Percentiles rank a stretch among this genome's conserved stretches.
Evolutionary conservation across 129 eudicot genomes (phyloP).

Genomic region (Helichrysum umbraculigerum): DNA sequence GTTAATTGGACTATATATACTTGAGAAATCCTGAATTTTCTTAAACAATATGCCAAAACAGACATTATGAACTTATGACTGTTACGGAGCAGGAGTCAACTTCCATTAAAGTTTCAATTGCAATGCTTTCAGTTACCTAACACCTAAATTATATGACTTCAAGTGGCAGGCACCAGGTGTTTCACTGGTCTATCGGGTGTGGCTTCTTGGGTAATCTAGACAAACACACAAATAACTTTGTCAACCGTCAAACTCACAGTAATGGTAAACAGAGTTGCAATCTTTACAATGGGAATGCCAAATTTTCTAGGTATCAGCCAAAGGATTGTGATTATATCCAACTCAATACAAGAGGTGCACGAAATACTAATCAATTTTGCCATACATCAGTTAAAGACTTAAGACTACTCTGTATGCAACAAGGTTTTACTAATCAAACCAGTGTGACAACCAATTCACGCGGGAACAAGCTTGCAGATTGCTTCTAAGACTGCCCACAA

Average conservation of each 20-base stretch:
- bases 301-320: not conserved
- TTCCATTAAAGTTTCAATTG: not conserved
- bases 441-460: not conserved
- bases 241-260: not conserved
- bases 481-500: not conserved
- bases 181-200: not conserved
- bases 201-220: not conserved
- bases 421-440: not conserved
- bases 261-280: not conserved
- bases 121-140: constrained; percentile 5
- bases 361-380: no score
- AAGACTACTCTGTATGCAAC: no score
- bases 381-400: no score
- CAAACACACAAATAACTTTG: constrained; percentile 6
- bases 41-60: not conserved
- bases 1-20: not conserved
- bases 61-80: not conserved
- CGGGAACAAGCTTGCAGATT: not conserved
- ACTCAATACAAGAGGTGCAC: constrained; percentile 10
- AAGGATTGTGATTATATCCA: constrained; percentile 15
- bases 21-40: not conserved
- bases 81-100: not conserved
- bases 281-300: constrained; percentile 5
- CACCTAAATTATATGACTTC: not conserved
- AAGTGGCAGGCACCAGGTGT: not conserved